Evolutionary conservation across 2,329 filamentous ascomycete genomes (phyloP).

Genomic region (Stachybotrys elegans): DNA sequence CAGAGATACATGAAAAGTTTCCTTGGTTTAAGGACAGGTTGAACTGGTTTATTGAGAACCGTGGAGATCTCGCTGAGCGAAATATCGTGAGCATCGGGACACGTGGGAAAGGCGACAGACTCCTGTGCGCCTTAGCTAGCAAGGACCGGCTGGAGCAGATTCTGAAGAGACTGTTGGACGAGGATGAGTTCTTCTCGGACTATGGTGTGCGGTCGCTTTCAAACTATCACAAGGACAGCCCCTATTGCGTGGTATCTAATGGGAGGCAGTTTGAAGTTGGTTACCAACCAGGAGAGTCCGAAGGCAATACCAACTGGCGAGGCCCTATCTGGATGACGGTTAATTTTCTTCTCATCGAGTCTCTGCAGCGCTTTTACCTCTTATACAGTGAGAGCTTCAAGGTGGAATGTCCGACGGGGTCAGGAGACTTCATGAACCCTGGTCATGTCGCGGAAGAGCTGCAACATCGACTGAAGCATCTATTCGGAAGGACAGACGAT

Average conservation of each 20-base stretch:
- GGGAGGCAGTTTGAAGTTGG: constrained; percentile 82
- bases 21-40: constrained; percentile 90
- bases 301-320: constrained; percentile 97
- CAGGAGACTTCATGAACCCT: constrained; percentile 91
- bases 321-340: constrained; percentile 94
- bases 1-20: constrained; percentile 85
- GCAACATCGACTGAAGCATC: constrained; percentile 87
- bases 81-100: constrained; percentile 93
- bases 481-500: constrained; percentile 80
- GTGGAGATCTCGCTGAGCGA: constrained; percentile 78
- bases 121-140: constrained; percentile 85
- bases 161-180: constrained; percentile 84
- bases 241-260: constrained; percentile 93
- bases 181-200: constrained; percentile 86
- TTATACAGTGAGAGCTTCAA: constrained; percentile 88
- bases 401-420: constrained; percentile 90
- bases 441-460: constrained; percentile 93
- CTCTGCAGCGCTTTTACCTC: constrained; percentile 90
- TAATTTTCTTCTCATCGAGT: constrained; percentile 92
- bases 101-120: constrained; percentile 82
- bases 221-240: constrained; percentile 84
- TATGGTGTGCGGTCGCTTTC: constrained; percentile 90
- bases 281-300: constrained; percentile 93
- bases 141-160: constrained; percentile 90
- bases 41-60: constrained; percentile 90